Evolutionary conservation across 108 stramenopile genomes (phyloP).

Genomic region (Chaetoceros muelleri): DNA sequence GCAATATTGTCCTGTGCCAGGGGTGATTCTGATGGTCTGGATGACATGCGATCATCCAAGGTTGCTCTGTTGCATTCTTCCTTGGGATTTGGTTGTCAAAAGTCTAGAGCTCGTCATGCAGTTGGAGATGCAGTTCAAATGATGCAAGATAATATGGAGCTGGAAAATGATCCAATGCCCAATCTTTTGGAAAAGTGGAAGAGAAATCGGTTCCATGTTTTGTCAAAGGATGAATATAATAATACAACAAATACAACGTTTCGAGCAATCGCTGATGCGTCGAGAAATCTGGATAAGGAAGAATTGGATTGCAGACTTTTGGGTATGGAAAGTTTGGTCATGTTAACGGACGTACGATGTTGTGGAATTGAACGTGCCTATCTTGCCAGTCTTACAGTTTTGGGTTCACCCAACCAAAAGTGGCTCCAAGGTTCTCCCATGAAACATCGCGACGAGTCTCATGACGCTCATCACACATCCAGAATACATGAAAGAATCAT

Average conservation of each 20-base stretch:
- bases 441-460: neutral
- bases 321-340: conserved; percentile 52
- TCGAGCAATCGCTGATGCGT: conserved; percentile 26
- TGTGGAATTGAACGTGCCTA: conserved; percentile 17
- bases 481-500: neutral
- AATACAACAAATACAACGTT: neutral
- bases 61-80: conserved; percentile 19
- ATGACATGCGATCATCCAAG: conserved; percentile 13
- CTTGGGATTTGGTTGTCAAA: conserved; percentile 7
- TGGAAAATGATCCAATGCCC: neutral
- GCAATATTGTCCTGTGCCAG: conserved; percentile 28
- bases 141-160: conserved; percentile 1
- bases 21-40: conserved; percentile 15
- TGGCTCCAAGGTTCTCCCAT: neutral
- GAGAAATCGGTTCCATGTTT: neutral
- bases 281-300: conserved; percentile 43
- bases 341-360: conserved; percentile 34
- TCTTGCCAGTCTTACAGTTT: conserved; percentile 13
- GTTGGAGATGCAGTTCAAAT: neutral
- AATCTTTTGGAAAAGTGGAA: neutral
- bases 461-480: neutral
- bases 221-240: conserved; percentile 1
- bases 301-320: conserved; percentile 38
- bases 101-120: neutral
- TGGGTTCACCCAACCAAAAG: neutral